Evolutionary conservation across 805 yeast species (phyloP).

Genomic region (Wickerhamomyces sydowiorum): DNA sequence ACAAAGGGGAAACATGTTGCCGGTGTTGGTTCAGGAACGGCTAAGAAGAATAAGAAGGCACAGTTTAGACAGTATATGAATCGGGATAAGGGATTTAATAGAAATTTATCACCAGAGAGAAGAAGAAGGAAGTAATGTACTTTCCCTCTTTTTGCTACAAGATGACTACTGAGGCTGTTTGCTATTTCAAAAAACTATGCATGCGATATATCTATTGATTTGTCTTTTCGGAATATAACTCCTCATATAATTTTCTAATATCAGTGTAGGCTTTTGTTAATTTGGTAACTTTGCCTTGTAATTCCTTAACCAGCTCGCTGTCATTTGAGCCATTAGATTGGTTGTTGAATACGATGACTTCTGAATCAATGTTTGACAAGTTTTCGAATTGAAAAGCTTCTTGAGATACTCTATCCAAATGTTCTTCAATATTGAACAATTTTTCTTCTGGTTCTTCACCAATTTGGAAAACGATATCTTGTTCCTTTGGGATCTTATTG

Average conservation of each 20-base stretch:
- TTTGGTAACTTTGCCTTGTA: conserved; percentile 41
- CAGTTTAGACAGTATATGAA: conserved; percentile 59
- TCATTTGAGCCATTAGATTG: conserved; percentile 17
- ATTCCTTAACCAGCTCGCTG: conserved; percentile 24
- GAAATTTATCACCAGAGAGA: conserved; percentile 46
- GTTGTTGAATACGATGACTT: conserved; percentile 17
- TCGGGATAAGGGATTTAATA: conserved; percentile 48
- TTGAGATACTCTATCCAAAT: conserved; percentile 40
- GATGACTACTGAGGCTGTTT: neutral
- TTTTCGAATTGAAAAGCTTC: conserved; percentile 51
- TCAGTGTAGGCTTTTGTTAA: conserved; percentile 57
- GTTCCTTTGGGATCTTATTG: conserved; percentile 35
- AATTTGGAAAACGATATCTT: conserved; percentile 34
- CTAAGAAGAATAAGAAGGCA: conserved; percentile 31
- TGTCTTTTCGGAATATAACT: conserved; percentile 45
- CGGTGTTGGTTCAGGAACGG: conserved; percentile 40
- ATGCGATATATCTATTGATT: conserved; percentile 20
- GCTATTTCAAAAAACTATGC: conserved; percentile 3
- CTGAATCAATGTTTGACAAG: conserved; percentile 33
- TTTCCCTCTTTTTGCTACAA: neutral
- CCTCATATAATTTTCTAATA: conserved; percentile 54
- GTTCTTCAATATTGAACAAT: conserved; percentile 37
- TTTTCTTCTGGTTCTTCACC: conserved; percentile 18
- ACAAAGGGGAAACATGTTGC: conserved; percentile 54
- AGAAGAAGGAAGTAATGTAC: conserved; percentile 11